Evolutionary conservation across 495 filamentous ascomycete species (phyloP).

Genomic region (Acidiella bohemica): DNA sequence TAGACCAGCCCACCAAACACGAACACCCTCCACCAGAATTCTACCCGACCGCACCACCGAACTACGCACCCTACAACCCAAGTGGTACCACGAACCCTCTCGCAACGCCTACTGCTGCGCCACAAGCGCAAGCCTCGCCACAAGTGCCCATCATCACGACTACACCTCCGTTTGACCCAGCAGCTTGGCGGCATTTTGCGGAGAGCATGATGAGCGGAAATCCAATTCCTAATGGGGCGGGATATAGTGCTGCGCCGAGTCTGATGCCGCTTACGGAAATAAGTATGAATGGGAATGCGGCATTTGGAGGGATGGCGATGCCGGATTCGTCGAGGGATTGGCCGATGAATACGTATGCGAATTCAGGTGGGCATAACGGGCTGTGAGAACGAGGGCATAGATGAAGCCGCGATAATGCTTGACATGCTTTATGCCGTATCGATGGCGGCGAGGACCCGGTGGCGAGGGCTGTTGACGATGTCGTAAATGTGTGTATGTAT

Average conservation of each 20-base stretch:
- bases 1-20: neutral
- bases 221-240: neutral
- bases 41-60: no score
- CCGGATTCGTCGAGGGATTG: no score
- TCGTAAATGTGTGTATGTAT: no score
- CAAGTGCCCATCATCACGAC: neutral
- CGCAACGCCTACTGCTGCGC: neutral
- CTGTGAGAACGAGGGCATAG: no score
- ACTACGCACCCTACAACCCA: neutral
- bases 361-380: no score
- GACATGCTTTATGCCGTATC: no score
- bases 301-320: conserved; percentile 7
- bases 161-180: neutral
- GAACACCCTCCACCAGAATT: neutral
- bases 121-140: neutral
- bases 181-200: conserved; percentile 16
- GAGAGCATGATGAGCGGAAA: conserved; percentile 13
- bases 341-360: no score
- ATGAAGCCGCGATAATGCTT: no score
- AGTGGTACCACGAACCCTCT: neutral
- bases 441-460: no score
- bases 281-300: neutral
- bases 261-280: neutral
- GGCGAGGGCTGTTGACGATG: no score
- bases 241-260: neutral